These are phyloP conservation scores for Tolypocladium ophioglossoides DNA, from an alignment of 2,329 filamentous ascomycete genomes.

Conservation along the genomic window DNA sequence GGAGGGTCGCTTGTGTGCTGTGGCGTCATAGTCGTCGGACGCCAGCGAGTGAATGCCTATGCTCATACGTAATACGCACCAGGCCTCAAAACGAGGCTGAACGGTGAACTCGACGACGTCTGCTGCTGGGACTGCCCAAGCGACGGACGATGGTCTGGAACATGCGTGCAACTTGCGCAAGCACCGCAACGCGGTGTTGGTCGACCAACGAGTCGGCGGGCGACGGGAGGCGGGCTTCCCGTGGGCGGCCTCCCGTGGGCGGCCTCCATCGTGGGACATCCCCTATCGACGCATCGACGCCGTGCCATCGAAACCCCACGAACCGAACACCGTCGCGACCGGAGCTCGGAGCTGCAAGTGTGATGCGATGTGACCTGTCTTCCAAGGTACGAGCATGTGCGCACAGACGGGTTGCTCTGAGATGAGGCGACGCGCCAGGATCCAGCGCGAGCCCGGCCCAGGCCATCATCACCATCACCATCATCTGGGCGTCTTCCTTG, in stretches of 20 bases:
- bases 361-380: neutral
- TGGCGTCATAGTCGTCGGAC: too few species aligned
- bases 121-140: neutral
- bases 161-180: neutral
- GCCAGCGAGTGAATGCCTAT: too few species aligned
- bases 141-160: neutral
- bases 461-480: neutral
- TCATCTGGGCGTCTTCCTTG: neutral
- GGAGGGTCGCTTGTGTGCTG: too few species aligned
- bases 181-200: neutral
- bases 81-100: too few species aligned
- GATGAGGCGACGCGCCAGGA: neutral
- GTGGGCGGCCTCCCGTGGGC: too few species aligned
- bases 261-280: neutral
- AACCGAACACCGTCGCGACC: neutral
- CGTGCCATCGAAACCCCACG: neutral
- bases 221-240: conserved; percentile 1
- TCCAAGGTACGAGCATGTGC: too few species aligned
- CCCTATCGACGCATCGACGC: too few species aligned
- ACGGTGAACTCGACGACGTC: neutral
- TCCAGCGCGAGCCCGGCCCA: neutral
- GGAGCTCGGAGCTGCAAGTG: neutral
- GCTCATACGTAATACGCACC: too few species aligned
- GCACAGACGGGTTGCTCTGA: neutral
- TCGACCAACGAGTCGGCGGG: neutral